Base-by-base conservation (phyloP, 2,329 filamentous ascomycete species). In the Pyricularia sp. region DNA sequence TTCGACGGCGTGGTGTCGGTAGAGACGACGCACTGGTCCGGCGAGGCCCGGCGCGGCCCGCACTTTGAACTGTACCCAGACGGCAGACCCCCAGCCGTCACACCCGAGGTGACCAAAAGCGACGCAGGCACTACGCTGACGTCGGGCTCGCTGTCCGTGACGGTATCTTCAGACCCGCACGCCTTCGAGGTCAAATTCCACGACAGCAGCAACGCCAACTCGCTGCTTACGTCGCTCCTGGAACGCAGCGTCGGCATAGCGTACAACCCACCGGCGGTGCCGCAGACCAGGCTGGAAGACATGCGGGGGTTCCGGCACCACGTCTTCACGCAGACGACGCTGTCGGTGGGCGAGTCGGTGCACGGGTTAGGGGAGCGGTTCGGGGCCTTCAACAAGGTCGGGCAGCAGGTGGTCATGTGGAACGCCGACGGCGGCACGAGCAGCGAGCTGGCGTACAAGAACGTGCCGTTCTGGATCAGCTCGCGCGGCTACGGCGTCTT, bases 341-440 rank as follows among this genome's bases (percentile, higher is more conserved):
- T 85, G 1, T 75, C 77, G 2, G 81, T 84, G 0, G 82, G 82
- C 31, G 89, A 92, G 73, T 84, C 85, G 0, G 81, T 92, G 16
- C 88, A 90, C 73, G 89, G 89, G 0, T 80, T 92, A 4, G 89
- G 89, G 1, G 89, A 92, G 75, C 81, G 89, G 16, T 93, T 92
- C 71, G 89, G 89, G 0, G 84, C 87, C 7, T 89, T 89, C 75
- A 88, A 89, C 73, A 91, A 90, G 73, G 85, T 91, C 57, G 89
- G 89, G 13, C 88, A 92, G 73, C 79, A 81, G 13, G 77, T 92
- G 9, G 79, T 83, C 65, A 80, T 92, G 8, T 86, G 83, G 82
- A 86, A 86, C 68, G 80, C 81, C 16, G 84, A 86, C 68, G 84
- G 84, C 6, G 87, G 87, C 10, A 89, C 87, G 0, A 86, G 83